A percentile compares a stretch with the other conserved stretches of the same genome.
These are phyloP conservation scores for Aegilops speltoides DNA, from an alignment of 176 grass and related monocot genomes.

Conservation along the genomic window DNA sequence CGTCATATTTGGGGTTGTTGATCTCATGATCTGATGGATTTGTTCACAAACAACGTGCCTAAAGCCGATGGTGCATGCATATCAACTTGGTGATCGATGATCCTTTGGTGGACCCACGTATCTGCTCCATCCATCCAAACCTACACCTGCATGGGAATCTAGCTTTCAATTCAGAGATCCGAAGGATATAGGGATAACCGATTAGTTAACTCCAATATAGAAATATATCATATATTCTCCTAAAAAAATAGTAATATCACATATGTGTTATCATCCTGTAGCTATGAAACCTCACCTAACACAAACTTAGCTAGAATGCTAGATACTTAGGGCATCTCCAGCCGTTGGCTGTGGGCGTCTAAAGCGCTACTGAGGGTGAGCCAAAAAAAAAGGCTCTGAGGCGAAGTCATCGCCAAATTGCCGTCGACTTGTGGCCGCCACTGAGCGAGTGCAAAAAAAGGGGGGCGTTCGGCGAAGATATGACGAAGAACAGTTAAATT, in stretches of 20 bases:
- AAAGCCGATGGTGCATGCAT: conserved; percentile 28
- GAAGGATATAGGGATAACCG: neutral
- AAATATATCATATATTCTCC: too few relatives aligned
- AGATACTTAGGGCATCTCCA: too few relatives aligned
- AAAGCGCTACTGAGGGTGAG: too few relatives aligned
- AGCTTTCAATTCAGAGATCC: neutral
- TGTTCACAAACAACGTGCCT: neutral
- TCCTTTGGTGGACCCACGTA: conserved; percentile 2
- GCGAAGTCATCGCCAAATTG: too few relatives aligned
- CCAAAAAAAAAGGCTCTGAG: too few relatives aligned
- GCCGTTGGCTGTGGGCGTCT: too few relatives aligned
- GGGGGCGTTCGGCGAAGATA: too few relatives aligned
- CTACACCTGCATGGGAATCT: conserved; percentile 1
- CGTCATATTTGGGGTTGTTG: conserved; percentile 28
- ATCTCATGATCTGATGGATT: conserved; percentile 16
- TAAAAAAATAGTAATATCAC: neutral
- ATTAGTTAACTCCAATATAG: neutral
- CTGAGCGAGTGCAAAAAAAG: too few relatives aligned
- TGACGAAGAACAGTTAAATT: too few relatives aligned
- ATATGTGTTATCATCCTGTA: neutral
- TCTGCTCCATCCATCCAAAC: conserved; percentile 27
- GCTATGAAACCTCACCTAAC: neutral
- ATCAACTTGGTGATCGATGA: conserved; percentile 22
- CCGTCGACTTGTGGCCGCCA: too few relatives aligned
- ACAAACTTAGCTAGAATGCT: neutral